Conservation (phyloP, 2,329 filamentous ascomycete species). For the Thielaviopsis ethacetica region DNA sequence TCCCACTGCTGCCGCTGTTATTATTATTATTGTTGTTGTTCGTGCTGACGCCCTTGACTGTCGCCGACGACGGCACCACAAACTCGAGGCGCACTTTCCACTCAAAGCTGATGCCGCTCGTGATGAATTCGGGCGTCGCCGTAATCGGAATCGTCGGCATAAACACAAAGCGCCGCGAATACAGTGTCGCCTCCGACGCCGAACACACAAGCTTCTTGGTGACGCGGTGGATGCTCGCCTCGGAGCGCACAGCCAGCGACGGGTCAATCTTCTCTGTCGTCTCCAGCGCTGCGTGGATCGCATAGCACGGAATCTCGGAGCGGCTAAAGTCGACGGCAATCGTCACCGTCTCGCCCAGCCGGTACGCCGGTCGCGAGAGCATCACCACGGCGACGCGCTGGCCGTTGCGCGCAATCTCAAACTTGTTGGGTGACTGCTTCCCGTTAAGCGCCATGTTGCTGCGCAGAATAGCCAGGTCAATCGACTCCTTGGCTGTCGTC, state of each 20-base stretch:
- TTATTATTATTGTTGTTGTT: background rate
- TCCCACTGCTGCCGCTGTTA: background rate
- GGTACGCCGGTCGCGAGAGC: slow-evolving; percentile 73
- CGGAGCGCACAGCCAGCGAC: slow-evolving; percentile 65
- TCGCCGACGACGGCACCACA: slow-evolving; percentile 44
- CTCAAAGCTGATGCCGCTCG: slow-evolving; percentile 68
- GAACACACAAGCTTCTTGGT: slow-evolving; percentile 69
- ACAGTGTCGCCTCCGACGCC: slow-evolving; percentile 68
- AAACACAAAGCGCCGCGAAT: slow-evolving; percentile 63
- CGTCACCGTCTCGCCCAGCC: slow-evolving; percentile 73
- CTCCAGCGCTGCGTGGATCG: slow-evolving; percentile 70
- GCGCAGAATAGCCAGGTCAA: slow-evolving; percentile 78
- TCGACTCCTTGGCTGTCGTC: slow-evolving; percentile 61
- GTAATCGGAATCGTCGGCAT: slow-evolving; percentile 65
- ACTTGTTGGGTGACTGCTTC: slow-evolving; percentile 77
- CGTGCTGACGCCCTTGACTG: background rate
- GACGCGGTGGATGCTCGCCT: slow-evolving; percentile 70
- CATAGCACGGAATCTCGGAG: slow-evolving; percentile 68
- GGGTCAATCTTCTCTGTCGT: slow-evolving; percentile 71
- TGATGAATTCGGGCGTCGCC: slow-evolving; percentile 83
- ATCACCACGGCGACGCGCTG: slow-evolving; percentile 80
- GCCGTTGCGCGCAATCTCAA: slow-evolving; percentile 89
- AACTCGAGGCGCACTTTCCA: slow-evolving; percentile 91
- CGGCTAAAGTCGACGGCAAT: slow-evolving; percentile 71
- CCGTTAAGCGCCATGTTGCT: slow-evolving; percentile 52